These are phyloP conservation scores for Avicennia marina DNA, from an alignment of 257 asterid species.

Conservation along the genomic window DNA sequence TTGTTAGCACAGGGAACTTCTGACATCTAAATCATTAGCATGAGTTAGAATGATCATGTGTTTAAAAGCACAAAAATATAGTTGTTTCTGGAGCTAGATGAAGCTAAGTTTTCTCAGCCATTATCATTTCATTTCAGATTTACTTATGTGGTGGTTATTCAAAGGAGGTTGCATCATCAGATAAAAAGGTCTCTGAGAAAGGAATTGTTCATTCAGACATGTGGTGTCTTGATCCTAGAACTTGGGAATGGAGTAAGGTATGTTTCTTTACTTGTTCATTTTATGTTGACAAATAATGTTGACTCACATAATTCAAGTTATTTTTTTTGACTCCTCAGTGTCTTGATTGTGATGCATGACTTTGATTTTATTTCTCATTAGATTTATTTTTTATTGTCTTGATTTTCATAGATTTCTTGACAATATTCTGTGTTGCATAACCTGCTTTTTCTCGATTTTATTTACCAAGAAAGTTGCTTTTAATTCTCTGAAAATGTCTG, in stretches of 20 bases:
- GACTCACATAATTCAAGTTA: not conserved
- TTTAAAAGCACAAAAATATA: not conserved
- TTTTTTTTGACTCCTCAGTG: not conserved
- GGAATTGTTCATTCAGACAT: conserved; percentile 92
- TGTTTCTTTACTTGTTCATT: conserved; percentile 5
- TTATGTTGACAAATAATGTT: not conserved
- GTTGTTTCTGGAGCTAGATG: conserved; percentile 3
- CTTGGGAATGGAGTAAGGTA: conserved; percentile 99
- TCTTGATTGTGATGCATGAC: conserved; percentile 15
- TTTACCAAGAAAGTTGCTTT: too few relatives aligned
- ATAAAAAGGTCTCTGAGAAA: conserved; percentile 78
- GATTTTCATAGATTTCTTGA: not conserved
- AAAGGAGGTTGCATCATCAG: conserved; percentile 77
- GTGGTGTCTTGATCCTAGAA: conserved; percentile 94
- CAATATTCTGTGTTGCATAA: not conserved
- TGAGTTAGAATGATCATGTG: not conserved
- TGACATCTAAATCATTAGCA: not conserved
- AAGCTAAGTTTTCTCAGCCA: conserved; percentile 13
- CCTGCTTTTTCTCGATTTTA: not conserved
- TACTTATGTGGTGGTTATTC: conserved; percentile 95
- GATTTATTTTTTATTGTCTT: not conserved
- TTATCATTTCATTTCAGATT: conserved; percentile 43
- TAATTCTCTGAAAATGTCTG: too few relatives aligned
- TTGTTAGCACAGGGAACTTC: not conserved
- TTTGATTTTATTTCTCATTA: not conserved